Percentiles rank a stretch among this genome's conserved stretches.
Conservation (phyloP, 148 eudicot genomes). For the Oxyria digyna region DNA sequence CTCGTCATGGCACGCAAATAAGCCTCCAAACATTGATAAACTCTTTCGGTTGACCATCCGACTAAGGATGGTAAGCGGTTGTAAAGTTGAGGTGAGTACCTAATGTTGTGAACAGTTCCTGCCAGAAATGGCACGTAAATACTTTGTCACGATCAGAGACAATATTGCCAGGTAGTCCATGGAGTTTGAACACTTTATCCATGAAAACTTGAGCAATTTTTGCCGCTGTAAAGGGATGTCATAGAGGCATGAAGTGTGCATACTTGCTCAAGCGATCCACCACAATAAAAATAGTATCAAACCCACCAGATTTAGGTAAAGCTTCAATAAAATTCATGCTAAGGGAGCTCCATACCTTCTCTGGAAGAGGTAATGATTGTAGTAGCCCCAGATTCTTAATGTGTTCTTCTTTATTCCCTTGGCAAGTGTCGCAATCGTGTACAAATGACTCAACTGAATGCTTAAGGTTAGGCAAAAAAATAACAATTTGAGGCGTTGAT, state of each 20-base stretch:
- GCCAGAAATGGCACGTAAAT: not conserved
- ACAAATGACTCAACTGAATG: not conserved
- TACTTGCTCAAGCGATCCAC: not conserved
- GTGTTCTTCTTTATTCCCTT: not conserved
- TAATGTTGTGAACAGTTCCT: not conserved
- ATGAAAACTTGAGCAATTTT: not conserved
- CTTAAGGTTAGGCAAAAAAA: not conserved
- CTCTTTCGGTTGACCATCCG: not conserved
- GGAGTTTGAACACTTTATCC: not conserved
- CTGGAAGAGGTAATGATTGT: not conserved
- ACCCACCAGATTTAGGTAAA: not conserved
- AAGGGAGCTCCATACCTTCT: not conserved
- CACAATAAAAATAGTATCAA: not conserved
- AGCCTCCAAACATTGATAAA: slow-evolving; percentile 7
- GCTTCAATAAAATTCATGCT: slow-evolving; percentile 4
- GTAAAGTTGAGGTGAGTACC: not conserved
- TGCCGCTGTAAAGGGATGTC: not conserved
- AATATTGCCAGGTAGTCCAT: not conserved
- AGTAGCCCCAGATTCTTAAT: not conserved
- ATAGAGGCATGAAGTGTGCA: not conserved
- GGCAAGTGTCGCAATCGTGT: not conserved
- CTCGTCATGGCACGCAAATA: not conserved
- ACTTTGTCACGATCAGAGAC: not conserved
- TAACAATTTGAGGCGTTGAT: not conserved
- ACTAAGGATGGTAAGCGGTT: slow-evolving; percentile 2